These are phyloP conservation scores for Austroboletus festivus DNA, from an alignment of 768 basidiomycete species.

Conservation along the genomic window DNA sequence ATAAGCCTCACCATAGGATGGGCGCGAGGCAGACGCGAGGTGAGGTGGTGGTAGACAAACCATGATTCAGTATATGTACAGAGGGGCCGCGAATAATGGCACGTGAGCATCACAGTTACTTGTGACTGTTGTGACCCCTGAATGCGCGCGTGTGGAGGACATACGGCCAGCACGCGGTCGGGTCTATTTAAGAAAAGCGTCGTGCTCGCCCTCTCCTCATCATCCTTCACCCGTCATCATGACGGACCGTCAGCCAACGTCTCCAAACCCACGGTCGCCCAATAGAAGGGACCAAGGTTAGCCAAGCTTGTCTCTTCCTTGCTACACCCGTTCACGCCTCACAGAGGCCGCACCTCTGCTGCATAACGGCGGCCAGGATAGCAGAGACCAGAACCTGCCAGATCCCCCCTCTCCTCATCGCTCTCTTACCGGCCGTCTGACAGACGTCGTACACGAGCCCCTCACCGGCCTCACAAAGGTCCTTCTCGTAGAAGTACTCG, in stretches of 20 bases:
- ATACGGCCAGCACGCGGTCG: conserved; percentile 27
- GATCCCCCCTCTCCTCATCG: conserved; percentile 38
- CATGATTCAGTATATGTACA: conserved; percentile 40
- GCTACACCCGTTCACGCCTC: conserved; percentile 1
- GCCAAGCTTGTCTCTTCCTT: background rate
- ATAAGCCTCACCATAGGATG: conserved; percentile 75
- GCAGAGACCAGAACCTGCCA: conserved; percentile 32
- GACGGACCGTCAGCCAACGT: conserved; percentile 51
- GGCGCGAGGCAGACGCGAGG: conserved; percentile 50
- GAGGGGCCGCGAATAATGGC: conserved; percentile 3
- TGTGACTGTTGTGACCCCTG: conserved; percentile 16
- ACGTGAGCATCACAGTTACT: conserved; percentile 17
- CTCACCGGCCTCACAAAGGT: conserved; percentile 82
- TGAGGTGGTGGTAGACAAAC: conserved; percentile 74
- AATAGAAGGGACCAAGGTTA: conserved; percentile 60
- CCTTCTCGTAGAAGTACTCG: conserved; percentile 68
- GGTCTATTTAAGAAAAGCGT: conserved; percentile 31
- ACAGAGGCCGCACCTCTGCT: conserved; percentile 68
- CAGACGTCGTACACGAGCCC: conserved; percentile 65
- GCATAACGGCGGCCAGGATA: conserved; percentile 45
- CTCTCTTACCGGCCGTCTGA: conserved; percentile 34
- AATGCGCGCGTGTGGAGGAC: conserved; percentile 22
- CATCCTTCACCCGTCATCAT: conserved; percentile 38
- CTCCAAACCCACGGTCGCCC: conserved; percentile 43
- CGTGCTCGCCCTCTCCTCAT: conserved; percentile 3